Conservation (phyloP, 306 rosid species). For the Glycine tomentella region DNA sequence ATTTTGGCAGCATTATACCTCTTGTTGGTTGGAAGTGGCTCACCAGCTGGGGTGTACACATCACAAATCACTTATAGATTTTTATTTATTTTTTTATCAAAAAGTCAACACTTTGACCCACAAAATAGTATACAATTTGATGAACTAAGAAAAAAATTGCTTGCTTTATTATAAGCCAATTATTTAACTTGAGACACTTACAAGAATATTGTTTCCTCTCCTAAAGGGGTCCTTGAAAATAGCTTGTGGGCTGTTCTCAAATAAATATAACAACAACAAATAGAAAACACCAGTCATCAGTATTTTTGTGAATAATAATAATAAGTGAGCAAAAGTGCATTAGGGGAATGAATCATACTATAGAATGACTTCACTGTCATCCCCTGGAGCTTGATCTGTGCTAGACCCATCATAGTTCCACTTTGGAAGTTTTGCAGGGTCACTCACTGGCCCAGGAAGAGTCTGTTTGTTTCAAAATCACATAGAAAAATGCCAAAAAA, state of each 20-base stretch:
- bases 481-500: background rate
- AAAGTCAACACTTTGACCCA: background rate
- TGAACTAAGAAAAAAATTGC: background rate
- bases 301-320: constrained; percentile 11
- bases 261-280: constrained; percentile 2
- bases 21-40: constrained; percentile 68
- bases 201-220: constrained; percentile 68
- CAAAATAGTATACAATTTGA: background rate
- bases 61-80: constrained; percentile 63
- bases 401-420: constrained; percentile 80
- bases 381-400: constrained; percentile 76
- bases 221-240: constrained; percentile 75
- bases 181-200: constrained; percentile 43
- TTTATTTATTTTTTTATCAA: background rate
- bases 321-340: background rate
- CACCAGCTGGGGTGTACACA: constrained; percentile 69
- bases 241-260: constrained; percentile 65
- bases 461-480: constrained; percentile 50
- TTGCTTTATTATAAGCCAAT: background rate
- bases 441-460: constrained; percentile 61
- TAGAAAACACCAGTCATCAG: background rate
- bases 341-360: constrained; percentile 51
- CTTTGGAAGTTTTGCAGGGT: constrained; percentile 73
- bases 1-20: constrained; percentile 65
- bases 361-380: too few relatives aligned